Conservation (phyloP, 768 basidiomycete genomes). For the Boletus eberwhitei region DNA sequence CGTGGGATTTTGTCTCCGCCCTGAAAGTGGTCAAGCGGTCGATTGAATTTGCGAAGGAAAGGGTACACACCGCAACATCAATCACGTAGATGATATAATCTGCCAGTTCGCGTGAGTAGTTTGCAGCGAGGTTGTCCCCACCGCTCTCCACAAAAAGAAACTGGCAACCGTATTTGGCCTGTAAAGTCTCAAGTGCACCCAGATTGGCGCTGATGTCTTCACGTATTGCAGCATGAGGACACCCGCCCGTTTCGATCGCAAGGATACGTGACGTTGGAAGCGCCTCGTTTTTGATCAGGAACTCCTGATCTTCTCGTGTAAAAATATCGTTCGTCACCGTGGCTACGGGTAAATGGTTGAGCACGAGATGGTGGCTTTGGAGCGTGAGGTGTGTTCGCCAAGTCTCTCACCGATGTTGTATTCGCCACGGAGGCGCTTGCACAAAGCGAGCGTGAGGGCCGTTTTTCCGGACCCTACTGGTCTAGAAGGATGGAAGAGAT, state of each 20-base stretch:
- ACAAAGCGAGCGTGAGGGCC: slow-evolving; percentile 87
- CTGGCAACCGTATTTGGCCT: slow-evolving; percentile 87
- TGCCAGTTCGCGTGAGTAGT: slow-evolving; percentile 93
- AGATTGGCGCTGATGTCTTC: slow-evolving; percentile 98
- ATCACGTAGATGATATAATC: slow-evolving; percentile 97
- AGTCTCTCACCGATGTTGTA: slow-evolving; percentile 81
- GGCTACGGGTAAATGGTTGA: slow-evolving; percentile 43
- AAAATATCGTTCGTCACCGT: slow-evolving; percentile 99
- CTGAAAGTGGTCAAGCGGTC: slow-evolving; percentile 34
- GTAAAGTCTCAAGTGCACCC: slow-evolving; percentile 91
- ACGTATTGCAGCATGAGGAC: slow-evolving; percentile 96
- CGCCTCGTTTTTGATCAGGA: slow-evolving; percentile 89
- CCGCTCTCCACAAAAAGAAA: slow-evolving; percentile 94
- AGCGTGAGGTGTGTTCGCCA: neutral
- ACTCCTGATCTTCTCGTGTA: slow-evolving; percentile 96
- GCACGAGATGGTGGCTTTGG: slow-evolving; percentile 1
- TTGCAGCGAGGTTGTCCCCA: slow-evolving; percentile 95
- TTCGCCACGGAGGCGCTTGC: slow-evolving; percentile 71
- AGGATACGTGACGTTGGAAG: slow-evolving; percentile 82
- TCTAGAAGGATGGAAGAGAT: slow-evolving; percentile 38
- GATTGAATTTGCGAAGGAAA: neutral
- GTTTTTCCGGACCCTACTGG: slow-evolving; percentile 99
- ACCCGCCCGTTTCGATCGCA: slow-evolving; percentile 97
- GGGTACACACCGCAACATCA: slow-evolving; percentile 65
- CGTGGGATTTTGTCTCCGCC: slow-evolving; percentile 98